Base-by-base conservation (phyloP, 2,329 filamentous ascomycete genomes). In the Tolypocladium nubicola region DNA sequence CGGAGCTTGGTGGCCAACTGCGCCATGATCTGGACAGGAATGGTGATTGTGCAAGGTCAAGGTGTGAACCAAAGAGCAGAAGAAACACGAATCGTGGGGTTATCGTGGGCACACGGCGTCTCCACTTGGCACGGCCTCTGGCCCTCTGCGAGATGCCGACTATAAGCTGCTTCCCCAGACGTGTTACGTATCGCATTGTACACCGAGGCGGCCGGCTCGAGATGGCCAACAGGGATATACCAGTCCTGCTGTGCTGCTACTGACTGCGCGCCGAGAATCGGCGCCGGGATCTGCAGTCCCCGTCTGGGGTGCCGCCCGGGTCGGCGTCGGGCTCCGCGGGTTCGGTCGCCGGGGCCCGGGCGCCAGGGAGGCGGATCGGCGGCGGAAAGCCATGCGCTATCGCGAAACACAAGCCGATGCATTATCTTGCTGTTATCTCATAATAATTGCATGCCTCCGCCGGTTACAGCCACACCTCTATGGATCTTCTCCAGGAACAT, bases 1-100 rank as follows among this genome's bases (percentile, higher is more conserved):
- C 63, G 70, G 49, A 72, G 66, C 58, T 71, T 58, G 10, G 65
- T 50, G 53, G 57, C 57, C 41, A 61, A 60, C 45, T 65, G 37
- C 4, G 60, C 45, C 52, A 70, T 64, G 47, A 16, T 35, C 47
- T n/a, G 47, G n/a, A 19, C 26, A 33, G 30, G 16, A 33, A 7
- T 1, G n/a, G 26, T 14, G 16, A 21, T 11, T 1, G 7, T 50
- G 30, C 47, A 35, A 35, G 19, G 30, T 35, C 16, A 35, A 21
- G 47, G 9, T 50, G 47, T 8, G 9, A 21, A 21, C 8, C 30
- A 19, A 9, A 50, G 30, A 11, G 30, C 9, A 4, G 3, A 33
- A 50, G 47, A 50, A 33, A 19, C 14, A n/a, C 2, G 2, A 10
- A 5, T 33, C 45, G 26, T 49, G 45, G 45, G 26, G 45, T n/a